Evolutionary conservation across 2,329 filamentous ascomycete genomes (phyloP).

Genomic region (Albophoma yamanashiensis): DNA sequence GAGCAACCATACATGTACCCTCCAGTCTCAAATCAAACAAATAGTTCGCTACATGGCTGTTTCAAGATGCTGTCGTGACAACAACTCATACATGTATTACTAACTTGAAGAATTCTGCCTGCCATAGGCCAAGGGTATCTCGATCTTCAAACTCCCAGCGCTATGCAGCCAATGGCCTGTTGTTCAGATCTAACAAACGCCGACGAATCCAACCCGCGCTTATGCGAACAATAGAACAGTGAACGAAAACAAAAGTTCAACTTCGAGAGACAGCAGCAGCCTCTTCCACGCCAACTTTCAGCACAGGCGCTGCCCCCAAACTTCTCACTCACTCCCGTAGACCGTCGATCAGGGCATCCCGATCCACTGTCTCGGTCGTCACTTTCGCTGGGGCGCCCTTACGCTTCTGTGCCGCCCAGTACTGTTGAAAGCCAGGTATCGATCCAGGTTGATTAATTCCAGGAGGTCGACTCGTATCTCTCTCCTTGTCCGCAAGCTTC

Average conservation of each 20-base stretch:
- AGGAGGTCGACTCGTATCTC: slow-evolving; percentile 39
- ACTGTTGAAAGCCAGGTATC: slow-evolving; percentile 60
- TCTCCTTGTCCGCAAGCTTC: slow-evolving; percentile 13
- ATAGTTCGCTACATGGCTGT: neutral
- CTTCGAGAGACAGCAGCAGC: neutral
- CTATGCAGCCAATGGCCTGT: neutral
- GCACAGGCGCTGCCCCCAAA: neutral
- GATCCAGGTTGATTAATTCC: slow-evolving; percentile 72
- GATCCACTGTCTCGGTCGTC: slow-evolving; percentile 46
- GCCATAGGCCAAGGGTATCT: neutral
- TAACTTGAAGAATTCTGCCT: neutral
- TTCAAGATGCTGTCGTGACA: neutral
- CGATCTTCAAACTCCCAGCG: neutral
- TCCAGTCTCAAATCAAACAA: neutral
- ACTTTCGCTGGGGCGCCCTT: slow-evolving; percentile 45
- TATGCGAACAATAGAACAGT: neutral
- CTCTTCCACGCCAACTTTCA: neutral
- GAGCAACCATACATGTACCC: neutral
- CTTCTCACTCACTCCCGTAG: slow-evolving; percentile 25
- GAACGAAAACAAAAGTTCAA: neutral
- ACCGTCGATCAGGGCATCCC: slow-evolving; percentile 48
- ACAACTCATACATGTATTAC: neutral
- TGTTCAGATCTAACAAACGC: neutral
- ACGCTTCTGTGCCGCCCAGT: slow-evolving; percentile 37
- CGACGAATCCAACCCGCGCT: neutral